Conservation (phyloP, 2,329 filamentous ascomycete genomes). For the Fusarium brevicatenulatum region DNA sequence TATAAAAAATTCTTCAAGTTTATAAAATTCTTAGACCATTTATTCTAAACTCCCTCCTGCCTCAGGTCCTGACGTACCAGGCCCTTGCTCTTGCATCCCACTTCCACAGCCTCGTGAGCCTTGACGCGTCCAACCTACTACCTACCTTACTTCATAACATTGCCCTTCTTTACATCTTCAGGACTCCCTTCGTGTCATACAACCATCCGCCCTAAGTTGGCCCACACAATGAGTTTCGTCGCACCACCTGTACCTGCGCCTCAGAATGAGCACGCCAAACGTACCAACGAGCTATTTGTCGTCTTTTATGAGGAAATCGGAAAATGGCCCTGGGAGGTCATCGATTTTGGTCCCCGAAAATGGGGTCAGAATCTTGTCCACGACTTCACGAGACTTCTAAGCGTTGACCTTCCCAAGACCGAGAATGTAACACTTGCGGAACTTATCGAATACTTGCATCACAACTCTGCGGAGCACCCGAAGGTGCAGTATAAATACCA, state of each 20-base stretch:
- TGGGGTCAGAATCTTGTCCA: neutral
- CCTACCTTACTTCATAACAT: neutral
- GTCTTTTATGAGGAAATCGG: neutral
- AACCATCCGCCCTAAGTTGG: neutral
- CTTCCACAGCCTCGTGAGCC: neutral
- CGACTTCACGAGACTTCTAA: neutral
- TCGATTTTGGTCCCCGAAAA: neutral
- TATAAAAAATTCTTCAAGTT: no score
- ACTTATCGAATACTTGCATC: neutral
- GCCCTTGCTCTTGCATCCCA: neutral
- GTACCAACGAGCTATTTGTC: rapidly evolving
- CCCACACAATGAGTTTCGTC: neutral
- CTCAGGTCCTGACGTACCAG: neutral
- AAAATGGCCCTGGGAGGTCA: slow-evolving; percentile 16
- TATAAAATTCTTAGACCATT: neutral
- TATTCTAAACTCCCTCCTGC: neutral
- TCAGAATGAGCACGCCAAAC: neutral
- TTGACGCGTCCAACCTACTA: neutral
- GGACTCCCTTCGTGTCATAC: no score
- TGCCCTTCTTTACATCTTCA: no score
- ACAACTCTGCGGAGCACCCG: neutral
- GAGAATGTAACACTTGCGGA: neutral
- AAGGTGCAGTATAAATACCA: rapidly evolving
- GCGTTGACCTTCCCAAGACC: neutral
- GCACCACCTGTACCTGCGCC: neutral